Evolutionary conservation across 805 yeast species (phyloP), one percentile per base, ranked within the genome.

Genomic region (Nakazawaea pomicola): DNA sequence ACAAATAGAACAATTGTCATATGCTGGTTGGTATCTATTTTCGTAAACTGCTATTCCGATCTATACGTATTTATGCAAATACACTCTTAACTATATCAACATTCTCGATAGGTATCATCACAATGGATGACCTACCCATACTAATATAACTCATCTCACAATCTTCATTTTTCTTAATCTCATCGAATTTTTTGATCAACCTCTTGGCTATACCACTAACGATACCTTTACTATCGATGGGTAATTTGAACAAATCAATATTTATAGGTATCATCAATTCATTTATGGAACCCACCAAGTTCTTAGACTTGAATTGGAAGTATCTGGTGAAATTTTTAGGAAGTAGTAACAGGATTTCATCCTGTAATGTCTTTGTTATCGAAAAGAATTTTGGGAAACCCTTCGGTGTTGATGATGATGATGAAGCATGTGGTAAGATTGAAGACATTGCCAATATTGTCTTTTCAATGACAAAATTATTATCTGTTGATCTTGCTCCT

Each of bases 141-240:
- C 82, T 74, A 16, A 80, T 57, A 48, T 78, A 80, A 51, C 71
- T 71, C 76, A 75, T 74, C 48, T 72, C 80, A 36, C 64, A 64
- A 3, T 65, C 54, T 8, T 51, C 55, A 8, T 44, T 49, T 40
- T 47, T 48, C 33, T 33, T n/a, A n/a, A n/a, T 45, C 40, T 19
- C 24, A 25, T 37, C 45, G 14, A 40, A 29, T 16, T 23, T 28
- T 64, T 67, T 61, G 16, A 72, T 51, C 18, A 80, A 55, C 41
- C 62, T 66, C 29, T 74, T 60, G 0, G 86, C 83, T 17, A 80
- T 67, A 1, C 83, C 83, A 0, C 84, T 78, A 2, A 79, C 84
- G 36, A 80, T 77, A 30, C 87, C 87, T 17, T 79, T 76, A 6
- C 77, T 64, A 54, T 80, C 80, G 14, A 74, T 56, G 0, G 85